Base-by-base conservation (phyloP, 306 rosid species). In the Cicer cuneatum region DNA sequence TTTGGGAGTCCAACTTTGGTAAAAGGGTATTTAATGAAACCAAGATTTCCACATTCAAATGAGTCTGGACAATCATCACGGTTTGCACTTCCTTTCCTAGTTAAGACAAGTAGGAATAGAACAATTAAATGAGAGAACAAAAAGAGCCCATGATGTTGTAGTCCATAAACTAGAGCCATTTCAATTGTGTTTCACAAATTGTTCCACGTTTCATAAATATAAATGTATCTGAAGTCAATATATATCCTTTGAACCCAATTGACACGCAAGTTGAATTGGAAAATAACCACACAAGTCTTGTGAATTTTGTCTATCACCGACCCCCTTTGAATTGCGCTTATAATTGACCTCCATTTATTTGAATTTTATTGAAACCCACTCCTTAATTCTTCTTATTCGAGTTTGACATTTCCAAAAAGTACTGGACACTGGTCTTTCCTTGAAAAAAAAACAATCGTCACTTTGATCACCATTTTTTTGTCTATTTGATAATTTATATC, bases 1-100 rank as follows among this genome's bases (percentile, higher is more conserved):
- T 71, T 7, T 6, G 2, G 45, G 48, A 2, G 4, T 7, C 11
- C 47, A 21, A 2, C 1, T 2, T 10, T 75, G 37, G 51, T 71
- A 2, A 78, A 75, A 12, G 90, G 90, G 45, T 42, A 78, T 0
- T 0, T 0, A 48, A 83, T 2, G 0, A 0, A 0, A 1, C 81
- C 82, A 1, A 80, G 33, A 16, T 45, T 37, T 75, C 81, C 86
- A 12, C 90, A 86, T 10, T 42, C 12, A 56, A 83, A 80, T 7
- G 54, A 61, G 5, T 6, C 6, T 7, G 47, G 60, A 52, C 84
- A 85, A 35, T 2, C 43, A 61, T 0, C 6, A 38, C 3, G 0
- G 0, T 5, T 0, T 51, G 38, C 39, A 12, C 10, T 14, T 21
- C 0, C 66, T 2, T 1, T 48, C 40, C 2, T 13, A 18, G 69